Evolutionary conservation across 2,329 filamentous ascomycete genomes (phyloP).

Genomic region (Apiospora malaysiana): DNA sequence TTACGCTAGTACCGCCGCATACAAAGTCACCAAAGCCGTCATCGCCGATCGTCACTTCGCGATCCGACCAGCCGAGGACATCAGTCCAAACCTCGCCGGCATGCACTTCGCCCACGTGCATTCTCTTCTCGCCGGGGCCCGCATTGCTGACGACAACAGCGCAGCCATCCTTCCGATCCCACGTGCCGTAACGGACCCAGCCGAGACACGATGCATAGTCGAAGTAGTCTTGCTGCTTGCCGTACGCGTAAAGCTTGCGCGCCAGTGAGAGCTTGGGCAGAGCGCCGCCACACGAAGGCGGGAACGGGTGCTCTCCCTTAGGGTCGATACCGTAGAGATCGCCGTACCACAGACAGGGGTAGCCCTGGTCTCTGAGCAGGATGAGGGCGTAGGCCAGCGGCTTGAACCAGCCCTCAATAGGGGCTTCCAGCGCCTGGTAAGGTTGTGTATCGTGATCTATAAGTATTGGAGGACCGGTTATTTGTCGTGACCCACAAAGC

Average conservation of each 20-base stretch:
- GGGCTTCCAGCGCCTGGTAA: conserved; percentile 51
- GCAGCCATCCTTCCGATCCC: conserved; percentile 54
- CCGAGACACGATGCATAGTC: conserved; percentile 67
- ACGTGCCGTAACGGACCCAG: conserved; percentile 58
- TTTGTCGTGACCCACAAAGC: conserved; percentile 53
- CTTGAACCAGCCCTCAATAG: conserved; percentile 71
- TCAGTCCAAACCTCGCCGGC: conserved; percentile 69
- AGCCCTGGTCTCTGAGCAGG: conserved; percentile 64
- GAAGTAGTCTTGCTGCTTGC: conserved; percentile 68
- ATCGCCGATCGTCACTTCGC: conserved; percentile 63
- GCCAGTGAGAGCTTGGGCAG: conserved; percentile 66
- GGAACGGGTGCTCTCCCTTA: conserved; percentile 49
- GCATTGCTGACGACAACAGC: conserved; percentile 64
- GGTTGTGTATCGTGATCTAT: conserved; percentile 70
- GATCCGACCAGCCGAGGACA: conserved; percentile 60
- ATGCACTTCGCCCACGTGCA: conserved; percentile 67
- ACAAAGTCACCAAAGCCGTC: conserved; percentile 66
- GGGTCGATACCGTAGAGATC: conserved; percentile 67
- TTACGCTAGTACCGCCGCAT: conserved; percentile 41
- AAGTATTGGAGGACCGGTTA: conserved; percentile 68
- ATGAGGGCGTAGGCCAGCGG: conserved; percentile 76
- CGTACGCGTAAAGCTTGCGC: conserved; percentile 71
- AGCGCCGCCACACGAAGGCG: conserved; percentile 58
- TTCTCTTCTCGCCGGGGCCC: conserved; percentile 57
- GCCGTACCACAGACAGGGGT: conserved; percentile 74